Evolutionary conservation across 2,329 filamentous ascomycete genomes (phyloP).

Genomic region (Celoporthe dispersa): DNA sequence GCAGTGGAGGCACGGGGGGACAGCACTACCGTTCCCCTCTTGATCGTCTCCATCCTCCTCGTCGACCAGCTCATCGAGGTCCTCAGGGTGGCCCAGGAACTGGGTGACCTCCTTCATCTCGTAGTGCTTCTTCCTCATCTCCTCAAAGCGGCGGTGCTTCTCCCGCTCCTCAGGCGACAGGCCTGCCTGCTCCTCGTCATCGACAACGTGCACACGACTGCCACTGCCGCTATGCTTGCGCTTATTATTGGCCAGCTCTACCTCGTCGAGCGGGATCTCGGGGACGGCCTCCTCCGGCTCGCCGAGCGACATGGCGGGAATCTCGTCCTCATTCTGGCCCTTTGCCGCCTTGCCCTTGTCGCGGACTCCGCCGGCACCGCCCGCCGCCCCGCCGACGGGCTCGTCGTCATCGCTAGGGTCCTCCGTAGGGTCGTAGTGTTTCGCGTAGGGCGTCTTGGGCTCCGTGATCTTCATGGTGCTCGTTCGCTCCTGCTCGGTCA

Average conservation of each 20-base stretch:
- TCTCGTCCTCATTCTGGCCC: constrained; percentile 66
- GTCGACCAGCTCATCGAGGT: constrained; percentile 63
- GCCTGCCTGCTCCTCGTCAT: constrained; percentile 64
- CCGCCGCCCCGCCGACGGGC: background rate
- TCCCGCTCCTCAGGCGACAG: constrained; percentile 75
- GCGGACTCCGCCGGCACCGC: constrained; percentile 68
- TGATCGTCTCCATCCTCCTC: constrained; percentile 56
- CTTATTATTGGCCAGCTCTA: constrained; percentile 20
- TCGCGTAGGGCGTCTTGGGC: constrained; percentile 95
- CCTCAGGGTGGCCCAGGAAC: constrained; percentile 77
- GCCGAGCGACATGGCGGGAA: constrained; percentile 88
- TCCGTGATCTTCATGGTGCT: constrained; percentile 99
- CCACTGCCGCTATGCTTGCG: constrained; percentile 36
- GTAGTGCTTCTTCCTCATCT: constrained; percentile 93
- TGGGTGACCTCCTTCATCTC: constrained; percentile 96
- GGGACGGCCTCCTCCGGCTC: constrained; percentile 81
- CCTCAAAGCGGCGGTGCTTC: constrained; percentile 91
- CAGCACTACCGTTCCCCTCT: constrained; percentile 34
- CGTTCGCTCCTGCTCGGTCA: constrained; percentile 93
- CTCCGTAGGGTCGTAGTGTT: constrained; percentile 86
- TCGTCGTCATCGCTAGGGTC: constrained; percentile 84
- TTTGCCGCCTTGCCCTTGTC: constrained; percentile 31
- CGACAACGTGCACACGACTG: constrained; percentile 80
- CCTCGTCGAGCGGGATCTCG: constrained; percentile 41
- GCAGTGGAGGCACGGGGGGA: constrained; percentile 51